These are phyloP conservation scores for Pichia cactophila DNA, from an alignment of 1,139 yeast genomes.

Conservation along the genomic window DNA sequence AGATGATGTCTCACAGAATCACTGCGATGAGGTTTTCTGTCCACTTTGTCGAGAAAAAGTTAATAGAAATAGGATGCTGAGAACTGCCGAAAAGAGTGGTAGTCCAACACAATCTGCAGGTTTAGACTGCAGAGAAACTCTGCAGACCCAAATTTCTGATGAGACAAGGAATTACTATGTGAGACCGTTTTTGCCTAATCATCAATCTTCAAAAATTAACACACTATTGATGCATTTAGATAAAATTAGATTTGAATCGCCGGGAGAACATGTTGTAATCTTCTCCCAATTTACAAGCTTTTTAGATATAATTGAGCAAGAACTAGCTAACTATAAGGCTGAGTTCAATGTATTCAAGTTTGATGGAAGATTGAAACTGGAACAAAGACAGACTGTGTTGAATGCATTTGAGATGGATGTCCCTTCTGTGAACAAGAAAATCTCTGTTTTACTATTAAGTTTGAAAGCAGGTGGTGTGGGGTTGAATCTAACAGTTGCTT, in stretches of 20 bases:
- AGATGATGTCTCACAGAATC: neutral
- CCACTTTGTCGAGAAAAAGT: conserved; percentile 52
- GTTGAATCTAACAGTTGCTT: conserved; percentile 77
- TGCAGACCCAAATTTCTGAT: conserved; percentile 13
- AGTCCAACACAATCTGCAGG: neutral
- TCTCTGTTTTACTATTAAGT: conserved; percentile 61
- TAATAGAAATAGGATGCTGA: conserved; percentile 38
- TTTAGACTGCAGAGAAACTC: neutral
- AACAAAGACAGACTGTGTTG: conserved; percentile 57
- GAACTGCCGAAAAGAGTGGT: conserved; percentile 21
- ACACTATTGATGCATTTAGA: conserved; percentile 59
- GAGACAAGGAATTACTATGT: conserved; percentile 19
- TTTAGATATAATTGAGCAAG: conserved; percentile 65
- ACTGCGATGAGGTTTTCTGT: conserved; percentile 34
- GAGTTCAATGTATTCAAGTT: conserved; percentile 54
- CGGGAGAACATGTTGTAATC: conserved; percentile 72
- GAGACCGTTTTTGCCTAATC: conserved; percentile 42
- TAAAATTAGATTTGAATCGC: conserved; percentile 43
- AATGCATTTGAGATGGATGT: conserved; percentile 36
- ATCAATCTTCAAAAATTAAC: conserved; percentile 64
- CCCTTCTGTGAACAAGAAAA: conserved; percentile 28
- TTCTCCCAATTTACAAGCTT: conserved; percentile 89
- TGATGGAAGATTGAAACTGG: conserved; percentile 72
- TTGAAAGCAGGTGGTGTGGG: conserved; percentile 97
- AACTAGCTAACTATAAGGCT: conserved; percentile 39